phyloP scores from a whole-genome alignment of 2,329 filamentous ascomycete species.

The Blastomyces emzantsi region DNA sequence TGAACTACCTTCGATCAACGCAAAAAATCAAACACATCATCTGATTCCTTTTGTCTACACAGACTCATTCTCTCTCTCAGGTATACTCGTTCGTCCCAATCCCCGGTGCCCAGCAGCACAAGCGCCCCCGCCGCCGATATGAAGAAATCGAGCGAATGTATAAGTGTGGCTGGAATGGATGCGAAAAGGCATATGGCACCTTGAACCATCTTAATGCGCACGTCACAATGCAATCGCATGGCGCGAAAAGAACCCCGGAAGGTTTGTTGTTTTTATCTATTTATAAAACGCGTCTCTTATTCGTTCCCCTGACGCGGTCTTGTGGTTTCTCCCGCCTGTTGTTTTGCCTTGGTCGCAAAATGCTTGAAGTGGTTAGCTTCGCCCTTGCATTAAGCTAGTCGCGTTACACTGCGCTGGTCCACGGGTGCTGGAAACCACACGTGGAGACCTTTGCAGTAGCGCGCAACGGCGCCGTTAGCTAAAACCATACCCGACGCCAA shows the following conservation, averaged over 20 bases:
- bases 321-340: conserved; percentile 10
- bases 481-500: conserved; percentile 28
- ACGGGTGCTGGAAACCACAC: conserved; percentile 26
- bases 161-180: conserved; percentile 97
- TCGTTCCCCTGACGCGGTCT: conserved; percentile 9
- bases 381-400: conserved; percentile 32
- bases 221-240: conserved; percentile 98
- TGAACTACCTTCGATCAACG: conserved; percentile 14
- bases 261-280: conserved; percentile 52
- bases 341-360: conserved; percentile 26
- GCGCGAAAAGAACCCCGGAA: conserved; percentile 89
- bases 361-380: conserved; percentile 33
- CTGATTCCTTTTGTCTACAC: conserved; percentile 34
- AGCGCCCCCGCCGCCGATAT: conserved; percentile 83
- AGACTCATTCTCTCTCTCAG: conserved; percentile 51
- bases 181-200: conserved; percentile 97
- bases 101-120: conserved; percentile 93
- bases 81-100: conserved; percentile 98
- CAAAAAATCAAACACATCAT: conserved; percentile 19
- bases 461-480: conserved; percentile 40
- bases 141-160: conserved; percentile 99
- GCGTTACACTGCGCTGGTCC: conserved; percentile 39
- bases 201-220: conserved; percentile 96
- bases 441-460: conserved; percentile 42
- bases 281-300: background rate